Percentiles rank a stretch among this genome's conserved stretches.
Conservation (phyloP, 2,329 filamentous ascomycete species). For the Incumbomyces lentus region DNA sequence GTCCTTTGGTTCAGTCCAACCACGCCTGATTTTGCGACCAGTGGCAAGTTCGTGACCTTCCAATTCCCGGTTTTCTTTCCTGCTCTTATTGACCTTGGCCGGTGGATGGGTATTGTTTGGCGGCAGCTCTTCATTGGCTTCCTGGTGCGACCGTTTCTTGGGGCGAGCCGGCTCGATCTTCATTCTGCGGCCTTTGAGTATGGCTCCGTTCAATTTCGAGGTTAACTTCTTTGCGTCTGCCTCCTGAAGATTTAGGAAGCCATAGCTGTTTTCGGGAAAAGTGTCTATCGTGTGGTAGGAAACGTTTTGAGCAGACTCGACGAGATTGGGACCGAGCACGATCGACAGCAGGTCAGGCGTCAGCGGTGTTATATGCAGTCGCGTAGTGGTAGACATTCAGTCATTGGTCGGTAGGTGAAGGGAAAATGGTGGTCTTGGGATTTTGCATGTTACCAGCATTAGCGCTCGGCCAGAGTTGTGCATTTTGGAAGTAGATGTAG, state of each 20-base stretch:
- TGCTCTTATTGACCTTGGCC: conserved; percentile 38
- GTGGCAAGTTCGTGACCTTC: conserved; percentile 59
- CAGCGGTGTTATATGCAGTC: conserved; percentile 83
- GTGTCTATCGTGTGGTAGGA: conserved; percentile 82
- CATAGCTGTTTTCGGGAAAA: conserved; percentile 83
- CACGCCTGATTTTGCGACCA: conserved; percentile 72
- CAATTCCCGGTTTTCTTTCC: conserved; percentile 40
- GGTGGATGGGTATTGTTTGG: conserved; percentile 17
- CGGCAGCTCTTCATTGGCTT: conserved; percentile 26
- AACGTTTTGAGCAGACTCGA: conserved; percentile 60
- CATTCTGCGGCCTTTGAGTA: conserved; percentile 75
- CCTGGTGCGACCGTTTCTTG: conserved; percentile 41
- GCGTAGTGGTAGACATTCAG: conserved; percentile 23
- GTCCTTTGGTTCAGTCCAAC: conserved; percentile 64
- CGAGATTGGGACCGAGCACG: conserved; percentile 59
- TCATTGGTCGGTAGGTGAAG: background rate
- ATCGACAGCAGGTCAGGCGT: conserved; percentile 59
- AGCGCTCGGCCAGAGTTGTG: background rate
- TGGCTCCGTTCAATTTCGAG: conserved; percentile 80
- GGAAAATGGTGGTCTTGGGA: background rate
- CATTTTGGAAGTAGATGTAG: too few species aligned
- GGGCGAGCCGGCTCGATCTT: conserved; percentile 71
- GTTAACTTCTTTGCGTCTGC: conserved; percentile 82
- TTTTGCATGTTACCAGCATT: background rate
- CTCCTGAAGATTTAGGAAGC: conserved; percentile 72